Percentiles rank a stretch among this genome's conserved stretches.
Evolutionary conservation across 1,139 yeast genomes (phyloP).

Genomic region (Candida frijolesensis): DNA sequence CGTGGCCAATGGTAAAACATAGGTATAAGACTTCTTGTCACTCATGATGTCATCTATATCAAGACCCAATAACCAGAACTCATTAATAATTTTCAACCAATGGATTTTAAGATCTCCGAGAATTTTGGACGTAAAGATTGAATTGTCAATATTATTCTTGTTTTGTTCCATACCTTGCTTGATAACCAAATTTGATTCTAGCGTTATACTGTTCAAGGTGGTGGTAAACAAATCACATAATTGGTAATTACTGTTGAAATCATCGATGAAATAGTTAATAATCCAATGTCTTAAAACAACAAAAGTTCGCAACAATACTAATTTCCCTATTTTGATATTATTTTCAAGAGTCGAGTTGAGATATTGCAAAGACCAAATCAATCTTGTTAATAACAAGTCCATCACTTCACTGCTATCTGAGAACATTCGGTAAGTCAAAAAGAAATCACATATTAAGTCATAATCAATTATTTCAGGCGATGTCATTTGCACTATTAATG

Average conservation of each 20-base stretch:
- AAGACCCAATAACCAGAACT: slow-evolving; percentile 35
- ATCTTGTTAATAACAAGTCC: slow-evolving; percentile 61
- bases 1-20: slow-evolving; percentile 30
- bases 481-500: slow-evolving; percentile 73
- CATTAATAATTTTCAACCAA: slow-evolving; percentile 38
- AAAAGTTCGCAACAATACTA: slow-evolving; percentile 80
- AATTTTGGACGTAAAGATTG: slow-evolving; percentile 41
- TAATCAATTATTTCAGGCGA: slow-evolving; percentile 82
- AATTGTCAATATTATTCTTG: slow-evolving; percentile 10
- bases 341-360: slow-evolving; percentile 34
- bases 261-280: slow-evolving; percentile 72
- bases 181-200: slow-evolving; percentile 32
- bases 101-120: slow-evolving; percentile 47
- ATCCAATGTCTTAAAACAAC: slow-evolving; percentile 91
- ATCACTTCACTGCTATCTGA: slow-evolving; percentile 59
- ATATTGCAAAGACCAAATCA: slow-evolving; percentile 71
- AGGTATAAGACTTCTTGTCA: slow-evolving; percentile 22
- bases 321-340: slow-evolving; percentile 57
- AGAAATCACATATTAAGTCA: slow-evolving; percentile 77
- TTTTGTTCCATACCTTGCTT: slow-evolving; percentile 2
- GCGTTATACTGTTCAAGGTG: slow-evolving; percentile 50
- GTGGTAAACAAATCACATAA: slow-evolving; percentile 51
- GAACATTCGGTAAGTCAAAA: slow-evolving; percentile 79
- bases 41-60: slow-evolving; percentile 24
- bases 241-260: slow-evolving; percentile 51